Conservation (phyloP, 495 filamentous ascomycete species). For the Penicillium steckii region DNA sequence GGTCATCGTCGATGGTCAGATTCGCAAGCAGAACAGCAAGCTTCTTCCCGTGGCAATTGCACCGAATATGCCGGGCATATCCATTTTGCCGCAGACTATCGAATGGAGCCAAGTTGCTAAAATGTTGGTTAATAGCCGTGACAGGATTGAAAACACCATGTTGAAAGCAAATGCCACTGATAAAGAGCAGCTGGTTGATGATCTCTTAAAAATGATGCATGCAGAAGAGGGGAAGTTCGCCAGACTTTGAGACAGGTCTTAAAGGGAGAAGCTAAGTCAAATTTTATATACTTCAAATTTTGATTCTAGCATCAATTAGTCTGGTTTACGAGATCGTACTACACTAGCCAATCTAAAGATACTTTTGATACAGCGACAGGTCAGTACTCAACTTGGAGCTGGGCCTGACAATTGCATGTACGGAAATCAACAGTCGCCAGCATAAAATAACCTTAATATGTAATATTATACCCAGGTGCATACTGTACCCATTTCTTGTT, state of each 20-base stretch:
- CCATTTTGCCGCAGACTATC: slow-evolving; percentile 16
- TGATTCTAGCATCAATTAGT: too few relatives aligned
- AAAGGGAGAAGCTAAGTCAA: too few relatives aligned
- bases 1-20: slow-evolving; percentile 46
- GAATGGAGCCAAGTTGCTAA: slow-evolving; percentile 25
- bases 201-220: slow-evolving; percentile 15
- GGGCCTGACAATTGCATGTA: too few relatives aligned
- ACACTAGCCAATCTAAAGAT: too few relatives aligned
- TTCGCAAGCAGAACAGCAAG: slow-evolving; percentile 37
- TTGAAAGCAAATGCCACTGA: slow-evolving; percentile 18
- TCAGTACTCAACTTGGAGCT: too few relatives aligned
- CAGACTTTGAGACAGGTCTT: slow-evolving; percentile 10
- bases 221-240: slow-evolving; percentile 8
- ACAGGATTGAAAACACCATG: slow-evolving; percentile 12
- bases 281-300: slow-evolving; percentile 4
- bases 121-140: slow-evolving; percentile 23
- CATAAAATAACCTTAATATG: too few relatives aligned
- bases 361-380: too few relatives aligned
- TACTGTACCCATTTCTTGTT: too few relatives aligned
- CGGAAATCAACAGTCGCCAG: too few relatives aligned
- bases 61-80: slow-evolving; percentile 10
- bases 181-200: slow-evolving; percentile 8
- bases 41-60: slow-evolving; percentile 23
- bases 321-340: too few relatives aligned
- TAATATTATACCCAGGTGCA: too few relatives aligned